Conservation (phyloP, 1,284 basidiomycete genomes). For the Ganoderma sp. region DNA sequence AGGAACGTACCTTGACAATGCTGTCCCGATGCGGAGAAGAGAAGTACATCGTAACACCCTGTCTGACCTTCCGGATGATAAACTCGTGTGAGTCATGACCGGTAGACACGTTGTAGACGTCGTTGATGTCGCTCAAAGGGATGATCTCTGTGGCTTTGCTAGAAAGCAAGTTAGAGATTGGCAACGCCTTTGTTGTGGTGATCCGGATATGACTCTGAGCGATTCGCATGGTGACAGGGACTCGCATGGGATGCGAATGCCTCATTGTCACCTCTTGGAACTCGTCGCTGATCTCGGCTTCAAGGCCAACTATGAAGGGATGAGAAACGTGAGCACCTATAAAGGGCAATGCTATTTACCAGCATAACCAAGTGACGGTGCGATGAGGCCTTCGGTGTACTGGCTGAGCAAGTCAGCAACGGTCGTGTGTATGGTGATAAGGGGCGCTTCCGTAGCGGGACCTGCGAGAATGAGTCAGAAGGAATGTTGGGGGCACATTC, state of each 20-base stretch:
- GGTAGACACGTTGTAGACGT: conserved; percentile 81
- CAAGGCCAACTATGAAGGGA: conserved; percentile 54
- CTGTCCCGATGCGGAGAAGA: conserved; percentile 69
- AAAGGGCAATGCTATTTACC: conserved; percentile 46
- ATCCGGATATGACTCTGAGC: conserved; percentile 71
- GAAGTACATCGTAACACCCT: conserved; percentile 73
- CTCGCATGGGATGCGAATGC: conserved; percentile 61
- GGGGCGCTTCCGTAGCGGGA: conserved; percentile 25
- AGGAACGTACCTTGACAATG: conserved; percentile 70
- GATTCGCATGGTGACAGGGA: conserved; percentile 68
- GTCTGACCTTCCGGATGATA: conserved; percentile 75
- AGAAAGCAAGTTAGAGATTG: conserved; percentile 64
- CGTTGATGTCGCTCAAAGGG: conserved; percentile 79
- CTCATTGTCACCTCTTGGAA: conserved; percentile 70
- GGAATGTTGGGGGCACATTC: background rate
- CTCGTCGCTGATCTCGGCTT: conserved; percentile 57
- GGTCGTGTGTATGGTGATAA: conserved; percentile 36
- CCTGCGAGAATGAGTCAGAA: conserved; percentile 22
- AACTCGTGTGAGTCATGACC: conserved; percentile 81
- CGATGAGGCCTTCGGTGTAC: conserved; percentile 52
- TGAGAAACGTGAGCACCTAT: conserved; percentile 7
- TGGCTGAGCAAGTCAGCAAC: conserved; percentile 57
- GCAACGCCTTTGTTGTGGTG: conserved; percentile 67
- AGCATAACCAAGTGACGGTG: conserved; percentile 58
- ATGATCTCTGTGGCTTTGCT: conserved; percentile 84